Percentiles rank a stretch among this genome's conserved stretches.
phyloP scores from a whole-genome alignment of 2,329 filamentous ascomycete species.

The Aspergillus tubingensis region DNA sequence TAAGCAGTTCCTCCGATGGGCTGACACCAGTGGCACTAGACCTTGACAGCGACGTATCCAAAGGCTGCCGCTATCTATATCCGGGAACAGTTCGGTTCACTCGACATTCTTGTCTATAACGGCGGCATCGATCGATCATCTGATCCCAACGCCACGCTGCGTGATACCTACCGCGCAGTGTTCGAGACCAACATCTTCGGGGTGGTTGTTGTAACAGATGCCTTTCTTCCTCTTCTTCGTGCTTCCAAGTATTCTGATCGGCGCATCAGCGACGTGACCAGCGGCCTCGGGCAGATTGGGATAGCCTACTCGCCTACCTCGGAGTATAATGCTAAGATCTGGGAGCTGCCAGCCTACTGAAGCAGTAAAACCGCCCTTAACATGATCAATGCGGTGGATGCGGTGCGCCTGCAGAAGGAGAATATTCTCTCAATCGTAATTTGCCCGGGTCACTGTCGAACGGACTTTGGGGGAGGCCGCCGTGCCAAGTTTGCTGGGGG shows the following conservation, averaged over 20 bases:
- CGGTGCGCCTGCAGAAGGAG: not conserved
- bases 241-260: slow-evolving; percentile 7
- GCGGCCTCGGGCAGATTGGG: slow-evolving; percentile 9
- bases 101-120: not conserved
- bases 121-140: not conserved
- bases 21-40: not conserved
- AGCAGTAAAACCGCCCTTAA: slow-evolving; percentile 12
- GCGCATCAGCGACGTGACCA: slow-evolving; percentile 11
- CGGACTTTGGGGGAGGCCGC: not conserved
- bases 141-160: slow-evolving; percentile 5
- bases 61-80: not conserved
- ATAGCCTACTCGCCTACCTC: not conserved
- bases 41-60: not conserved
- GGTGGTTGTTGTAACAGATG: not conserved
- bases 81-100: not conserved
- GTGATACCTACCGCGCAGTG: slow-evolving; percentile 2
- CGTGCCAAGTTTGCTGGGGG: not conserved
- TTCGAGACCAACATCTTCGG: slow-evolving; percentile 12
- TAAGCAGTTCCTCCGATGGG: not conserved
- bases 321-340: slow-evolving; percentile 4
- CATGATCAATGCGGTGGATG: slow-evolving; percentile 10
- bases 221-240: slow-evolving; percentile 10
- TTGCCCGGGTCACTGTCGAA: not conserved
- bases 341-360: slow-evolving; percentile 4
- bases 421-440: not conserved